These are phyloP conservation scores for Penicillium pulvis DNA, from an alignment of 495 filamentous ascomycete genomes.

Conservation along the genomic window DNA sequence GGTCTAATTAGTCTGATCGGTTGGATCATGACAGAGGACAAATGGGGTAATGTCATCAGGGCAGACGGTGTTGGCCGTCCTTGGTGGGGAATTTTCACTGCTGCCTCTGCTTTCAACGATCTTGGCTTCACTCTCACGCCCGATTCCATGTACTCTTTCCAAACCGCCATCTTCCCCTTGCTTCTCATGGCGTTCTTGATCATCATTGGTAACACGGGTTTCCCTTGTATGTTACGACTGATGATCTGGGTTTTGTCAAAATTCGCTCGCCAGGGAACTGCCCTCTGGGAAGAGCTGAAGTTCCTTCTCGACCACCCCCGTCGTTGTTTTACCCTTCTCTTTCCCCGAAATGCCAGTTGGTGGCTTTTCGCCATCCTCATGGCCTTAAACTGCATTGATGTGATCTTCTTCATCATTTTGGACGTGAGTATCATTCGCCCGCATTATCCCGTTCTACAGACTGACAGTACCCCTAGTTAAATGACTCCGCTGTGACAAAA, in stretches of 20 bases:
- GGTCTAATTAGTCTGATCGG: constrained; percentile 70
- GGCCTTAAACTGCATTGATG: constrained; percentile 75
- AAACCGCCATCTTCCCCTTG: constrained; percentile 71
- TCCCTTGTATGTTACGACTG: constrained; percentile 89
- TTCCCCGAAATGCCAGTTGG: constrained; percentile 90
- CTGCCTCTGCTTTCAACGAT: constrained; percentile 86
- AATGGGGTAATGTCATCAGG: constrained; percentile 62
- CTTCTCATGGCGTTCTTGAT: constrained; percentile 79
- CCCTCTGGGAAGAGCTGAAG: constrained; percentile 81
- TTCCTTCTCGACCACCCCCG: constrained; percentile 94
- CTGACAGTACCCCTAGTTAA: constrained; percentile 52
- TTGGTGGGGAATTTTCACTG: constrained; percentile 93
- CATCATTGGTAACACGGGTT: constrained; percentile 91
- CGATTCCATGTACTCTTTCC: constrained; percentile 89
- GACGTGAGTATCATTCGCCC: constrained; percentile 60
- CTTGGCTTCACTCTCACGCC: constrained; percentile 85
- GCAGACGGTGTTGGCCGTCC: constrained; percentile 60
- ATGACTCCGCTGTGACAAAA: constrained; percentile 63
- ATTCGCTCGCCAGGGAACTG: constrained; percentile 57
- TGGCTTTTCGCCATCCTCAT: constrained; percentile 91
- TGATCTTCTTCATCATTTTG: constrained; percentile 87
- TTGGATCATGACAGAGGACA: constrained; percentile 70
- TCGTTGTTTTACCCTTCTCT: constrained; percentile 91
- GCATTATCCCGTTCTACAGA: not conserved
- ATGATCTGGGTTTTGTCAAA: constrained; percentile 77